These are phyloP conservation scores for Letharia lupina DNA, from an alignment of 495 filamentous ascomycete genomes.

Conservation along the genomic window DNA sequence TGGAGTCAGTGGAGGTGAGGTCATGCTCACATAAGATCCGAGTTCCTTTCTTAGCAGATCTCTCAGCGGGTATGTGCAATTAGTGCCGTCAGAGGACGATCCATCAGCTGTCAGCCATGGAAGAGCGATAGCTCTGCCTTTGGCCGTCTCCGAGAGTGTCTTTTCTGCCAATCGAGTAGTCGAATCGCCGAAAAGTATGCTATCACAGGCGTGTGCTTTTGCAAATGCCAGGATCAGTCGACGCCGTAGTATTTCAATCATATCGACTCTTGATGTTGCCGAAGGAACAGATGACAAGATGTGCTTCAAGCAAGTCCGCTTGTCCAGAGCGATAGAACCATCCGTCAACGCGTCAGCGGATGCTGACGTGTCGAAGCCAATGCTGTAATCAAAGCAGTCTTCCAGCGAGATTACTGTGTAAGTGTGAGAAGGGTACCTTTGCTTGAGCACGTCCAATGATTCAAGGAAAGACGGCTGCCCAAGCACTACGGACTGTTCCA, in stretches of 20 bases:
- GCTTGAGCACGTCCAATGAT: constrained; percentile 33
- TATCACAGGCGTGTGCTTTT: constrained; percentile 48
- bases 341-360: background rate
- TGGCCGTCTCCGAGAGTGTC: constrained; percentile 78
- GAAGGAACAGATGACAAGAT: constrained; percentile 55
- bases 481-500: constrained; percentile 47
- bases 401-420: constrained; percentile 50
- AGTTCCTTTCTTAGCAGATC: constrained; percentile 79
- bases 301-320: constrained; percentile 40
- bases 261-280: constrained; percentile 64
- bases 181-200: constrained; percentile 73
- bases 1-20: constrained; percentile 41
- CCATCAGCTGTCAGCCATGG: constrained; percentile 78
- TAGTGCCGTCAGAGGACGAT: constrained; percentile 43
- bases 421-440: constrained; percentile 51
- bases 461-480: constrained; percentile 26
- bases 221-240: constrained; percentile 61
- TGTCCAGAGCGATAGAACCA: background rate
- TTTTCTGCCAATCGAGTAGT: constrained; percentile 83
- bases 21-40: constrained; percentile 47
- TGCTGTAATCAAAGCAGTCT: constrained; percentile 43
- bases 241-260: constrained; percentile 59
- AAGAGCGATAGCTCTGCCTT: constrained; percentile 75
- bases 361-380: constrained; percentile 25
- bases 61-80: constrained; percentile 63